A percentile compares a stretch with the other conserved stretches of the same genome.
These are phyloP conservation scores for Nakazawaea ernobii DNA, from an alignment of 805 yeast species.

Conservation along the genomic window DNA sequence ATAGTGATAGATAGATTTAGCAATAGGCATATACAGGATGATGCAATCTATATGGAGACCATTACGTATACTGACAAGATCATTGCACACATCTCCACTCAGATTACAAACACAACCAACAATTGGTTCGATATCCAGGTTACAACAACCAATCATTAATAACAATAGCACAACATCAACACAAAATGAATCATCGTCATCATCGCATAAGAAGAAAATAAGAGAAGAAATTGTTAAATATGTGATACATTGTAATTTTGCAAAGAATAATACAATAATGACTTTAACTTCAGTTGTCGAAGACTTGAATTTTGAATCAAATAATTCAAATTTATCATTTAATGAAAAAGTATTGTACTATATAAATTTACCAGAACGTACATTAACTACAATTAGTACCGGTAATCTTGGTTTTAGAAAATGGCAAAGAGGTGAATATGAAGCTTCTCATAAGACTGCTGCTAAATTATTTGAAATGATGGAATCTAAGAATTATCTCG, in stretches of 20 bases:
- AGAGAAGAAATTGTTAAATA: slow-evolving; percentile 44
- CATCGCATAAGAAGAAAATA: slow-evolving; percentile 5
- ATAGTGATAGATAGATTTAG: no score
- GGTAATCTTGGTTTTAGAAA: slow-evolving; percentile 89
- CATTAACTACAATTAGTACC: slow-evolving; percentile 61
- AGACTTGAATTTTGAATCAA: slow-evolving; percentile 52
- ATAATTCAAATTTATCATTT: slow-evolving; percentile 49
- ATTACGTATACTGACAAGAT: background rate
- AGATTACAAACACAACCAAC: slow-evolving; percentile 11
- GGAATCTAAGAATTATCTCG: slow-evolving; percentile 50
- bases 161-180: slow-evolving; percentile 5
- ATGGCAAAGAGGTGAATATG: slow-evolving; percentile 87
- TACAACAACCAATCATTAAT: slow-evolving; percentile 6
- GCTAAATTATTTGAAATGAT: slow-evolving; percentile 67
- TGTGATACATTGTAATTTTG: slow-evolving; percentile 70
- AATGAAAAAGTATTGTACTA: slow-evolving; percentile 73
- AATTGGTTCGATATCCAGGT: slow-evolving; percentile 21
- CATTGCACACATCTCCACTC: background rate
- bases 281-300: slow-evolving; percentile 69
- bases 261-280: slow-evolving; percentile 76
- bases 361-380: slow-evolving; percentile 73
- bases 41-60: background rate
- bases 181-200: background rate
- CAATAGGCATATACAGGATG: no score
- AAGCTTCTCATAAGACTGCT: slow-evolving; percentile 84